Evolutionary conservation across 2,329 filamentous ascomycete species (phyloP), one percentile per base, ranked within the genome.

Genomic region (Dactylellina leptospora): DNA sequence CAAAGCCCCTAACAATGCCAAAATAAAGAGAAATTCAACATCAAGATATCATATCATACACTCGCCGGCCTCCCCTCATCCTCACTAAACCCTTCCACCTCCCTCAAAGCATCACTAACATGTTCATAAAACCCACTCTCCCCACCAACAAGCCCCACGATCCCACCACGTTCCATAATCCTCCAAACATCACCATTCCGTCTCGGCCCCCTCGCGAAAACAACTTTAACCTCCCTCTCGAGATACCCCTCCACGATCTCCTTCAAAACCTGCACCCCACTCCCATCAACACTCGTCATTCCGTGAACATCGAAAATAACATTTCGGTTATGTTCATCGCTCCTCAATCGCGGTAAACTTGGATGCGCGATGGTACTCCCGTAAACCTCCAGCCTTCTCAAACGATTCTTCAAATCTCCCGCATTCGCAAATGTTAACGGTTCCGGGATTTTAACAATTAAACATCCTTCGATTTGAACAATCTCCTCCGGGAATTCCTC

Each of bases 401-500:
- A 84, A 2, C 95, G 86, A 56, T 88, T 89, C 80, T 96, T 96
- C 45, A 99, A 83, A 76, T 95, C 91, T 48, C 93, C 95, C 0
- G 95, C 97, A 79, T 99, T 99, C 78, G 93, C 93, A 79, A 99
- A 99, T 0, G 93, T 97, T 54, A 99, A 83, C 0, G 95, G 95
- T 78, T 99, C 95, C 0, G 95, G 93, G 61, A 99, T 97, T 83
- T 97, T 97, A 77, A 97, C 92, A 71, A 99, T 96, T 8, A 99
- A 83, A 72, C 91, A 96, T 2, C 75, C 75, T 75, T 97, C 93
- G 58, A 97, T 85, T 77, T 96, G 93, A 79, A 97, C 93, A 2
- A 97, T 84, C 25, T 85, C 84, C 45, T 89, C 87, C 0, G 88
- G 85, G 62, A 90, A 86, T 0, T 88, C 82, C 76, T 88, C 93